phyloP scores from a whole-genome alignment of 345 rosid genomes.

The Jatropha curcas region DNA sequence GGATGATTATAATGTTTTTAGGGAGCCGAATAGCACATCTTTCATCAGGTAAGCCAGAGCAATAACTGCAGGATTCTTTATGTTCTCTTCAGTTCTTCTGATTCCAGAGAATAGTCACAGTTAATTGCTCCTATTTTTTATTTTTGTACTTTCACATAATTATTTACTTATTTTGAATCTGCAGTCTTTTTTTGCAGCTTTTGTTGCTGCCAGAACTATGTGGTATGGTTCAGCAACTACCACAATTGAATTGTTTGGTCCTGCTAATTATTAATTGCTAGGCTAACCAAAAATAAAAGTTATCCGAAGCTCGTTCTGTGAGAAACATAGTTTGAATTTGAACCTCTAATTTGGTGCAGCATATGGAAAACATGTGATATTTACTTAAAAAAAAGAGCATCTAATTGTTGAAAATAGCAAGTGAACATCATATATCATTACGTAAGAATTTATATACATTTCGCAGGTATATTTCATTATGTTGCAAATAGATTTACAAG shows the following conservation, averaged over 20 bases:
- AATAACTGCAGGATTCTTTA: not conserved
- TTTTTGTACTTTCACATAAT: no score
- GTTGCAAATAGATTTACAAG: not conserved
- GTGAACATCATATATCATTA: not conserved
- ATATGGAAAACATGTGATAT: not conserved
- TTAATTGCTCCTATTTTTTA: no score
- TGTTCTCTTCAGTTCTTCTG: not conserved
- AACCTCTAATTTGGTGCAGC: not conserved
- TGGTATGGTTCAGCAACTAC: no score
- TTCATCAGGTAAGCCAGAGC: not conserved
- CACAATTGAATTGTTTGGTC: no score
- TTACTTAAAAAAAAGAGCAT: not conserved
- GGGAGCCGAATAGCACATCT: not conserved
- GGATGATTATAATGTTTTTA: not conserved
- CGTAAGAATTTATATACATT: not conserved
- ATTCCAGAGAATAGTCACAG: not conserved
- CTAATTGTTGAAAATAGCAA: not conserved
- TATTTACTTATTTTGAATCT: no score
- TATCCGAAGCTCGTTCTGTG: no score
- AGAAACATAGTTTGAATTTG: not conserved
- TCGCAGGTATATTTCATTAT: not conserved
- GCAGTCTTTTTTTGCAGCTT: no score
- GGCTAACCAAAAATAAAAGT: no score
- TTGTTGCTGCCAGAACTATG: no score
- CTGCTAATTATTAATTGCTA: no score